Evolutionary conservation across 2,329 filamentous ascomycete genomes (phyloP).

Genomic region (Aspergillus sp.): DNA sequence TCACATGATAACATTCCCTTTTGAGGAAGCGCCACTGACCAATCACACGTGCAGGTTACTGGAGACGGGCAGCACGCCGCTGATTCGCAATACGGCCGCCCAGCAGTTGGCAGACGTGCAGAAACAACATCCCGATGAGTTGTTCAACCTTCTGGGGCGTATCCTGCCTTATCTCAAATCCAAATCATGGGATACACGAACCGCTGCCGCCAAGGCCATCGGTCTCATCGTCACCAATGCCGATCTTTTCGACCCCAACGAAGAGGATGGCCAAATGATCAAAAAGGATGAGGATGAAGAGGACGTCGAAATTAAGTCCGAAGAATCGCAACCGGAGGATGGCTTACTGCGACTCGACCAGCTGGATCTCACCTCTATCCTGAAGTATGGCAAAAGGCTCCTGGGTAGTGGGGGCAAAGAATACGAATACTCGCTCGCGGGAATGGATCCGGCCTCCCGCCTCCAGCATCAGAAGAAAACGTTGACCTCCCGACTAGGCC

Average conservation of each 20-base stretch:
- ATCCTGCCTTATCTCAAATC: slow-evolving; percentile 95
- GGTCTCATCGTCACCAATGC: slow-evolving; percentile 92
- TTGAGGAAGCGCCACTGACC: slow-evolving; percentile 19
- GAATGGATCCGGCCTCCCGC: slow-evolving; percentile 76
- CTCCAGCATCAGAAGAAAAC: slow-evolving; percentile 89
- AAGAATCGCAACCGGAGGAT: slow-evolving; percentile 50
- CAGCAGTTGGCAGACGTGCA: slow-evolving; percentile 97
- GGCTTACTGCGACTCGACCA: slow-evolving; percentile 66
- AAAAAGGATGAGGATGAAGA: slow-evolving; percentile 54
- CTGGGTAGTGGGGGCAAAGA: slow-evolving; percentile 77
- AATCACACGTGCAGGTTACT: slow-evolving; percentile 64
- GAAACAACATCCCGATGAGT: slow-evolving; percentile 94
- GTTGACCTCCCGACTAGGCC: slow-evolving; percentile 74
- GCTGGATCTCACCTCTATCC: slow-evolving; percentile 74
- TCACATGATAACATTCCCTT: slow-evolving; percentile 1
- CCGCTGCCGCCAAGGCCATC: slow-evolving; percentile 88
- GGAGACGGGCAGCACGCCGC: slow-evolving; percentile 92
- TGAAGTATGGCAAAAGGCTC: slow-evolving; percentile 80
- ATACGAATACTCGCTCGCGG: slow-evolving; percentile 79
- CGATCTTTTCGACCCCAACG: slow-evolving; percentile 82
- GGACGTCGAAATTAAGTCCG: slow-evolving; percentile 39
- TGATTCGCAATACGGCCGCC: slow-evolving; percentile 95
- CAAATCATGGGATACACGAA: slow-evolving; percentile 95
- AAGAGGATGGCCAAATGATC: slow-evolving; percentile 57
- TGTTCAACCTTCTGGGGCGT: slow-evolving; percentile 90